phyloP scores from a whole-genome alignment of 805 yeast species.

The Metschnikowia lunata region DNA sequence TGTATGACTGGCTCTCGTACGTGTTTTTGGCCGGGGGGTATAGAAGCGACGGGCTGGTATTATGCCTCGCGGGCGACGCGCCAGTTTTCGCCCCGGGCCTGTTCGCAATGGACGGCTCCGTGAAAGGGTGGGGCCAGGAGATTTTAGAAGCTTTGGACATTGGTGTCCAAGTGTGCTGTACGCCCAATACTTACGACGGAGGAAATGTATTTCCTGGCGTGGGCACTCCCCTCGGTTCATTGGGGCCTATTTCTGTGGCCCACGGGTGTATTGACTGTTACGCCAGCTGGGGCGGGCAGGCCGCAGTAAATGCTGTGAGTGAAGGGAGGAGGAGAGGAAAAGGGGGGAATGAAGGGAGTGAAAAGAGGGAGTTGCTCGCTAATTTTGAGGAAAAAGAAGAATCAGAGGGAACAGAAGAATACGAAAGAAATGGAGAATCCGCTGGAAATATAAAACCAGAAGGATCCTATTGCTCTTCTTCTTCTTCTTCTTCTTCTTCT shows the following conservation, averaged over 20 bases:
- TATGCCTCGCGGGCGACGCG: constrained; percentile 10
- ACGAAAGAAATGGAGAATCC: neutral
- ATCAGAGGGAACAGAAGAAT: neutral
- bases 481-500: no score
- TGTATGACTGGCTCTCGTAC: constrained; percentile 45
- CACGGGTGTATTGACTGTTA: constrained; percentile 61
- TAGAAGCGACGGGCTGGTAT: constrained; percentile 13
- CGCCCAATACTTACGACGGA: constrained; percentile 2
- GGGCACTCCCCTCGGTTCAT: constrained; percentile 21
- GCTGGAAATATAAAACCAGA: neutral
- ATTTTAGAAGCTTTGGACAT: constrained; percentile 23
- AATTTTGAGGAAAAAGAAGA: no score
- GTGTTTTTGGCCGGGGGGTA: constrained; percentile 25
- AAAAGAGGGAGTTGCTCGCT: neutral
- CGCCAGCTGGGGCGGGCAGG: constrained; percentile 35
- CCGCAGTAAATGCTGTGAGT: neutral
- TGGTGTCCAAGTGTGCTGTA: constrained; percentile 5
- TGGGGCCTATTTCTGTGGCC: constrained; percentile 19
- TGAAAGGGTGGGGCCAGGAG: constrained; percentile 47
- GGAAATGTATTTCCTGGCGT: constrained; percentile 3
- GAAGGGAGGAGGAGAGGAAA: no score
- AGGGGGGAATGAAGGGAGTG: no score
- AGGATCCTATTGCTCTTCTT: no score
- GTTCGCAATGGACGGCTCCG: constrained; percentile 52
- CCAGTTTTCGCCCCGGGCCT: constrained; percentile 10